These are phyloP conservation scores for Globomyces pollinis-pini DNA, from an alignment of 192 early-diverging fungal species.

Conservation along the genomic window DNA sequence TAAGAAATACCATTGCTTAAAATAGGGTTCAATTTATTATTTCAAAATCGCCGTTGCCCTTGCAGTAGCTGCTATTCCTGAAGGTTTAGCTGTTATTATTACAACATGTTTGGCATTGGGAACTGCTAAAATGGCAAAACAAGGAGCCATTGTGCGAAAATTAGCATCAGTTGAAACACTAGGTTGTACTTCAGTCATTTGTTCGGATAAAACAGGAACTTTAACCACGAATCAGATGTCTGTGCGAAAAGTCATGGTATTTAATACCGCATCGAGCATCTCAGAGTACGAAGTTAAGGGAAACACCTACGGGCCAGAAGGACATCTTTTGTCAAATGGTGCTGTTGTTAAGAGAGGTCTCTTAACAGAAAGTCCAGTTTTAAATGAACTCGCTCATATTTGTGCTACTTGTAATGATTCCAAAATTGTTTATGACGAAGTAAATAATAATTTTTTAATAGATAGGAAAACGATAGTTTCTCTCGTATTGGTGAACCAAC, in stretches of 20 bases:
- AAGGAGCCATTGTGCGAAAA: slow-evolving; percentile 91
- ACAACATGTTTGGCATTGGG: slow-evolving; percentile 97
- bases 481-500: slow-evolving; percentile 92
- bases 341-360: slow-evolving; percentile 30
- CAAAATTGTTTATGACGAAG: slow-evolving; percentile 70
- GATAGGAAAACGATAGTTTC: slow-evolving; percentile 46
- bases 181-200: slow-evolving; percentile 95
- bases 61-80: slow-evolving; percentile 97
- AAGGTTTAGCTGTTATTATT: slow-evolving; percentile 97
- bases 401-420: slow-evolving; percentile 91
- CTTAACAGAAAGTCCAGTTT: slow-evolving; percentile 42
- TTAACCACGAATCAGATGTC: slow-evolving; percentile 98
- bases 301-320: slow-evolving; percentile 78
- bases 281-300: slow-evolving; percentile 76
- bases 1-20: neutral
- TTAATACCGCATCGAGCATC: slow-evolving; percentile 35
- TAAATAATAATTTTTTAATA: slow-evolving; percentile 15
- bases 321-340: slow-evolving; percentile 48
- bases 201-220: slow-evolving; percentile 99
- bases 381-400: slow-evolving; percentile 73
- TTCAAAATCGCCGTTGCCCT: slow-evolving; percentile 99
- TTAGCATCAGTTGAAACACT: slow-evolving; percentile 92
- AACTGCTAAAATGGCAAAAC: slow-evolving; percentile 93
- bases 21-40: slow-evolving; percentile 94
- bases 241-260: slow-evolving; percentile 42